A percentile compares a stretch with the other conserved stretches of the same genome.
Conservation (phyloP, 805 yeast species). For the Kuraishia borneana region DNA sequence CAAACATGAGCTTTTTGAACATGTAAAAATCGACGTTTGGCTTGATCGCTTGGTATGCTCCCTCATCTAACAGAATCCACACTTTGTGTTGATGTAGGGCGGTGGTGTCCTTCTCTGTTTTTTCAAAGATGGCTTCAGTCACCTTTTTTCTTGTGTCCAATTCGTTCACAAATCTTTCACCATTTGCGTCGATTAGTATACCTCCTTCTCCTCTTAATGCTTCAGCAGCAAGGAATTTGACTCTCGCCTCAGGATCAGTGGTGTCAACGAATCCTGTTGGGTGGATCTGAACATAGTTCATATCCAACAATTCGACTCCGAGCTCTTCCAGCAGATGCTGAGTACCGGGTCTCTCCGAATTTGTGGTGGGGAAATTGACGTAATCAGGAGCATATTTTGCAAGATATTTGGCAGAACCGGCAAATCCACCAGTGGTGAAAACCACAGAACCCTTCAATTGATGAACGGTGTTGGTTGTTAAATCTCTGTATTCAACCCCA, state of each 20-base stretch:
- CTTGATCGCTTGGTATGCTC: conserved; percentile 30
- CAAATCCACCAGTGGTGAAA: conserved; percentile 57
- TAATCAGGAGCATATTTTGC: conserved; percentile 51
- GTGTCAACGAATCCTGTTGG: conserved; percentile 49
- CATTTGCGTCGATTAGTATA: conserved; percentile 32
- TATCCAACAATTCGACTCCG: conserved; percentile 45
- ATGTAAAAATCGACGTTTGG: conserved; percentile 47
- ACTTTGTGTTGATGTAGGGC: conserved; percentile 14
- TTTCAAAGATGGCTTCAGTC: conserved; percentile 42
- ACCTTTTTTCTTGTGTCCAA: conserved; percentile 41
- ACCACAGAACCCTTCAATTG: conserved; percentile 43
- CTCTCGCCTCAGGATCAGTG: background rate
- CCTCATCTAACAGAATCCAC: conserved; percentile 35
- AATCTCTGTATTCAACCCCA: conserved; percentile 20
- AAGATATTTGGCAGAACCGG: conserved; percentile 36
- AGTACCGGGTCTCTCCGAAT: conserved; percentile 35
- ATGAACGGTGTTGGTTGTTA: conserved; percentile 13
- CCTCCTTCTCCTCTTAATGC: conserved; percentile 62
- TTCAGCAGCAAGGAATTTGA: conserved; percentile 51
- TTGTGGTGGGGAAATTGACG: conserved; percentile 44
- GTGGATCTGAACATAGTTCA: conserved; percentile 58
- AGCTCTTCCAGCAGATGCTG: conserved; percentile 40
- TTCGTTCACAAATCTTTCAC: conserved; percentile 6
- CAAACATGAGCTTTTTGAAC: conserved; percentile 42
- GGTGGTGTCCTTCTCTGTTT: conserved; percentile 6